Conservation (phyloP, 805 yeast genomes). For the Suhomyces kilbournensis region DNA sequence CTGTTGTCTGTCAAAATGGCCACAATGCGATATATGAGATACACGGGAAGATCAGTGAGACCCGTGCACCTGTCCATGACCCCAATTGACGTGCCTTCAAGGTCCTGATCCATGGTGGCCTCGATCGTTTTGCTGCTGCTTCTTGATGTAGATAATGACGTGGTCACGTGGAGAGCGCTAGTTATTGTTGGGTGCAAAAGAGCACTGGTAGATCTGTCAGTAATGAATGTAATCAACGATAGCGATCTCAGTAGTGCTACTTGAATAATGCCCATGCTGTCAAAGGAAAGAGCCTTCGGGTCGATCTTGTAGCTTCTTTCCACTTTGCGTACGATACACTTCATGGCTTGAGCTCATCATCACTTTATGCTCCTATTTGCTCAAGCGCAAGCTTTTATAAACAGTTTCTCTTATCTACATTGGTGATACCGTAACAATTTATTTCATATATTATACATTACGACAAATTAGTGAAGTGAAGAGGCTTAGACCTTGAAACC, state of each 20-base stretch:
- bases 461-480: constrained; percentile 10
- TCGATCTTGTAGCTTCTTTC: background rate
- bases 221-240: background rate
- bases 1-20: background rate
- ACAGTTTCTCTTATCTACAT: background rate
- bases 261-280: background rate
- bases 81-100: background rate
- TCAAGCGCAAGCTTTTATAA: background rate
- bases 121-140: background rate
- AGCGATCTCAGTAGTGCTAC: background rate
- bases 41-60: background rate
- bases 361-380: background rate
- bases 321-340: background rate
- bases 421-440: constrained; percentile 4
- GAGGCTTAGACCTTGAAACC: constrained; percentile 97
- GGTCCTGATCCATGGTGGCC: background rate
- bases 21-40: background rate
- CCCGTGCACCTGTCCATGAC: background rate
- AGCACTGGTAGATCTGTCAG: background rate
- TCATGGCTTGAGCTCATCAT: background rate
- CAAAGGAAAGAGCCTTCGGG: background rate
- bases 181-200: background rate
- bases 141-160: background rate
- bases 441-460: constrained; percentile 8
- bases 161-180: background rate